Evolutionary conservation across 805 yeast genomes (phyloP), one percentile per base, ranked within the genome.

Genomic region (Teunomyces aglyptinius): DNA sequence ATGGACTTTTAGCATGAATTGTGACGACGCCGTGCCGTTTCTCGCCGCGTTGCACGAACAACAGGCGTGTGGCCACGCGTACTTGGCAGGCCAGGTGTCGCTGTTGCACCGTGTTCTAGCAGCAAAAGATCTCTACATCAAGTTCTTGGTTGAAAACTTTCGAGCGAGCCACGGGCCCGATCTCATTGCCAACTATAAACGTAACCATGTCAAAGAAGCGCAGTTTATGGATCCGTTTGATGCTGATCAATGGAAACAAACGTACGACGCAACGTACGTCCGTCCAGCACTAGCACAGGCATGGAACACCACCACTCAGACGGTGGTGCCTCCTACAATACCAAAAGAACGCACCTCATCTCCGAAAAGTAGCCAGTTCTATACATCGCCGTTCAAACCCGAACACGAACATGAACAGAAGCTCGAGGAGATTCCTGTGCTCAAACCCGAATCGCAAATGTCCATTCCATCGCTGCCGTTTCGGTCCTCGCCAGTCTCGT

Each of bases 131-230:
- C 55, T 59, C 22, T 71, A 66, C 49, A 60, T 54, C 39, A 53
- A 51, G 47, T 71, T 64, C 35, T 53, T 70, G 33, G 51, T 58
- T 22, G 71, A 66, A 38, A 71, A 70, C 50, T 68, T 66, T 49
- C 63, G 57, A 45, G 57, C 62, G 3, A 54, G 64, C 33, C 67
- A 68, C 45, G 74, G 74, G 2, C 51, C 57, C 4, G 73, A 68
- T 35, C 53, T 68, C 27, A 57, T 71, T 28, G 53, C 51, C 26
- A 64, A 60, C 44, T 71, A 63, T 50, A 46, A 48, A 40, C 50
- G 49, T 35, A 64, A 57, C 45, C 50, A 62, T 43, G 32, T 18
- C 27, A 36, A 43, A 4, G 48, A 47, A 5, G 20, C 28, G 6
- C 26, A 19, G 19, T 36, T 40, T 5, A 24, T 47, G 29, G 47